Conservation (phyloP, 495 filamentous ascomycete species). For the Penicillium goetzii region DNA sequence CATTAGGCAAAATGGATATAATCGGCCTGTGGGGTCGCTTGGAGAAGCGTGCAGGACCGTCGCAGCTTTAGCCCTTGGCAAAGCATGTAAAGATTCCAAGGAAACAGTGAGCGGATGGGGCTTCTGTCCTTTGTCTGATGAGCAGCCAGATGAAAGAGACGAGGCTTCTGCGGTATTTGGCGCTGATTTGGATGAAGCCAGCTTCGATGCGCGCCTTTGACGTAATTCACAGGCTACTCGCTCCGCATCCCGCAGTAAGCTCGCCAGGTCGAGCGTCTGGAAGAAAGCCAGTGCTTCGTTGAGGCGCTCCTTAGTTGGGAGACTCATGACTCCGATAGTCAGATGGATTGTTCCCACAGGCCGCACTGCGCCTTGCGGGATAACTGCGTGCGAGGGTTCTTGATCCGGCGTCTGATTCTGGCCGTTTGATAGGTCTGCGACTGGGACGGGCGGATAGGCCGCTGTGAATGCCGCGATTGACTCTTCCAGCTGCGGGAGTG, state of each 20-base stretch:
- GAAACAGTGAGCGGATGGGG: slow-evolving; percentile 35
- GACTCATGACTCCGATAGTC: slow-evolving; percentile 85
- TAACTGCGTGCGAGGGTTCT: slow-evolving; percentile 31
- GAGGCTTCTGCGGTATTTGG: background rate
- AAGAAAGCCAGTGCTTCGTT: slow-evolving; percentile 62
- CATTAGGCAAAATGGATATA: slow-evolving; percentile 65
- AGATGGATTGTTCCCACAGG: slow-evolving; percentile 83
- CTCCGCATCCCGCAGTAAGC: slow-evolving; percentile 48
- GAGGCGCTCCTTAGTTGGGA: slow-evolving; percentile 58
- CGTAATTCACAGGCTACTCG: slow-evolving; percentile 10
- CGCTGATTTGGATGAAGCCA: background rate
- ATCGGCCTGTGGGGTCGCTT: slow-evolving; percentile 55
- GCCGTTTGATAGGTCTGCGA: slow-evolving; percentile 1
- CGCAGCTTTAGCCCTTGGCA: slow-evolving; percentile 37
- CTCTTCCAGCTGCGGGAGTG: slow-evolving; percentile 63
- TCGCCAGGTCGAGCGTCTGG: slow-evolving; percentile 52
- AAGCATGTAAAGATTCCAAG: slow-evolving; percentile 43
- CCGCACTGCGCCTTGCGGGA: slow-evolving; percentile 66
- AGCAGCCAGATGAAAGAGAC: background rate
- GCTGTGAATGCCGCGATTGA: slow-evolving; percentile 64
- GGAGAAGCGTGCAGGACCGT: slow-evolving; percentile 62
- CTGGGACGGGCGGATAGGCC: slow-evolving; percentile 46
- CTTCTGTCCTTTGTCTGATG: background rate
- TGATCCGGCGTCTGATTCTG: slow-evolving; percentile 11
- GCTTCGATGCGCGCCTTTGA: background rate